Conservation (phyloP, 2,329 filamentous ascomycete genomes). For the Xylaria sp. region DNA sequence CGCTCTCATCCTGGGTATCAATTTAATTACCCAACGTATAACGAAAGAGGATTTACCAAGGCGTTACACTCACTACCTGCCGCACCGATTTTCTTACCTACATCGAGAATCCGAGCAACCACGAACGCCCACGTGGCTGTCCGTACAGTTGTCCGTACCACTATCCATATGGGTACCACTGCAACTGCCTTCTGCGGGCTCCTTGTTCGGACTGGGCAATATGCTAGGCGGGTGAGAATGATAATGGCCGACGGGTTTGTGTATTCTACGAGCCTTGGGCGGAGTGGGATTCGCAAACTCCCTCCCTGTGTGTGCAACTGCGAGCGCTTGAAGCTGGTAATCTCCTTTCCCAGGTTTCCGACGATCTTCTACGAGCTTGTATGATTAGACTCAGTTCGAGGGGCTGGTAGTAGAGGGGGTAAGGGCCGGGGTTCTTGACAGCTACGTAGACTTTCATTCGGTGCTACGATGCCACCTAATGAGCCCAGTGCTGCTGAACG, state of each 20-base stretch:
- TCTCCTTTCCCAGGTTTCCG: neutral
- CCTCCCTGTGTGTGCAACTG: neutral
- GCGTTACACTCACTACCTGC: too few species aligned
- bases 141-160: neutral
- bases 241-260: neutral
- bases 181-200: neutral
- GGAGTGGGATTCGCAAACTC: neutral
- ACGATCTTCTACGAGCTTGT: neutral
- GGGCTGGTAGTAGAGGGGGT: too few species aligned
- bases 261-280: neutral
- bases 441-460: neutral
- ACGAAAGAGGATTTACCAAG: too few species aligned
- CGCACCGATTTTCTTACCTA: too few species aligned
- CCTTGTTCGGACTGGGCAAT: neutral
- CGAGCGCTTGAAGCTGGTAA: neutral
- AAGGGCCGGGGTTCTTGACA: neutral
- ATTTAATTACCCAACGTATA: too few species aligned
- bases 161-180: neutral
- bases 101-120: neutral
- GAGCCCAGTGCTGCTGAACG: neutral
- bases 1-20: too few species aligned
- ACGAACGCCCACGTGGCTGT: neutral
- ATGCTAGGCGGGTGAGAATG: neutral
- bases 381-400: neutral
- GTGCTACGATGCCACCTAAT: neutral